Evolutionary conservation across 2,329 filamentous ascomycete genomes (phyloP).

Genomic region (Waltergamsia citrina): DNA sequence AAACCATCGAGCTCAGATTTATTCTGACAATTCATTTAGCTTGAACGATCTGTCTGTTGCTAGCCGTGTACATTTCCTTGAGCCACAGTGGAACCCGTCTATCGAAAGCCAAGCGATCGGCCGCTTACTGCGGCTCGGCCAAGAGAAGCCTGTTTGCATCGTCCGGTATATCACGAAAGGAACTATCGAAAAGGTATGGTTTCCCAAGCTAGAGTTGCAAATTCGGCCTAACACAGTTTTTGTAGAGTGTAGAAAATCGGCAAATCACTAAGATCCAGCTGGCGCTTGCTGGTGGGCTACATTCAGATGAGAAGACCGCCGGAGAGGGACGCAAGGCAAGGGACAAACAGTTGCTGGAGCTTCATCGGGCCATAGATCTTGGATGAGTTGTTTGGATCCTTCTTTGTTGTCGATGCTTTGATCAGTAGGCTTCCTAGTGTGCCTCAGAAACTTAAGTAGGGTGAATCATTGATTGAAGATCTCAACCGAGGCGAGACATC

Average conservation of each 20-base stretch:
- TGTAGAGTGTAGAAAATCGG: neutral
- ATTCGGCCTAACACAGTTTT: too few relatives aligned
- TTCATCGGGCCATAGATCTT: too few relatives aligned
- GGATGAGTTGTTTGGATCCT: too few relatives aligned
- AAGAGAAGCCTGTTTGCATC: constrained; percentile 29
- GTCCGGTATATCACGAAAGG: constrained; percentile 32
- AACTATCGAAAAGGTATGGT: constrained; percentile 32
- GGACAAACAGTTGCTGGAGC: too few relatives aligned
- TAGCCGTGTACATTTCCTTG: constrained; percentile 38
- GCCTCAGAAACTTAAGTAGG: too few relatives aligned
- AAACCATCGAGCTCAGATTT: neutral
- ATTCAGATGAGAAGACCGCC: neutral
- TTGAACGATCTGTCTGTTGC: constrained; percentile 29
- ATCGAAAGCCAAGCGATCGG: constrained; percentile 43
- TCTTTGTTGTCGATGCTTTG: too few relatives aligned
- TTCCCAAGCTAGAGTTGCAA: neutral
- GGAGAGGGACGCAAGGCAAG: too few relatives aligned
- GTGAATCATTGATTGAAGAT: too few relatives aligned
- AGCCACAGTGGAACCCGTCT: constrained; percentile 45
- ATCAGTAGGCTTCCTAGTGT: too few relatives aligned
- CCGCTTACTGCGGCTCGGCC: constrained; percentile 35
- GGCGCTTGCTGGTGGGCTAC: neutral
- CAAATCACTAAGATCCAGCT: neutral
- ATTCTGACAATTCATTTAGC: neutral
- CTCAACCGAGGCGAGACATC: too few relatives aligned